Conservation (phyloP, 192 early-diverging fungal genomes). For the Phlyctochytrium arcticum region DNA sequence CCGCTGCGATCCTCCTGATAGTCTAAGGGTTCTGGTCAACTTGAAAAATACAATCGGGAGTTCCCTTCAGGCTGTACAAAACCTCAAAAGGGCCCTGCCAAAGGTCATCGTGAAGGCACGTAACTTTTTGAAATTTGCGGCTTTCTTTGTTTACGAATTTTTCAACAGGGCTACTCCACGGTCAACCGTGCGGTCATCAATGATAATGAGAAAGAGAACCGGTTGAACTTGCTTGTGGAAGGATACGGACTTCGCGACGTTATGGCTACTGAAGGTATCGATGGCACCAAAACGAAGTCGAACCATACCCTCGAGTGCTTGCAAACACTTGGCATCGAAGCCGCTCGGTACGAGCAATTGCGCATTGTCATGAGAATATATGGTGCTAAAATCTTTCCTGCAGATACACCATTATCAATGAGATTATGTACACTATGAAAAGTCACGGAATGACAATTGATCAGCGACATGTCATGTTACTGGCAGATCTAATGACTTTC, state of each 20-base stretch:
- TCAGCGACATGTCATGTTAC: conserved; percentile 90
- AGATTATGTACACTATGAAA: conserved; percentile 82
- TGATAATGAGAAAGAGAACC: conserved; percentile 52
- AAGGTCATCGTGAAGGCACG: conserved; percentile 77
- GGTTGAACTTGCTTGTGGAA: conserved; percentile 73
- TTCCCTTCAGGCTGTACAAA: conserved; percentile 69
- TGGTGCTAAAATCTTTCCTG: not conserved
- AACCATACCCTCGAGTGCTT: conserved; percentile 94
- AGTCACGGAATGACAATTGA: conserved; percentile 93
- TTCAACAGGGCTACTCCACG: conserved; percentile 65
- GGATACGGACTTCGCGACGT: conserved; percentile 90
- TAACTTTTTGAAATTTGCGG: not conserved
- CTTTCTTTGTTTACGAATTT: not conserved
- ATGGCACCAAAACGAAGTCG: conserved; percentile 46
- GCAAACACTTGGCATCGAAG: conserved; percentile 92
- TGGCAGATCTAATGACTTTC: conserved; percentile 97
- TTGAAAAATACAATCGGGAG: conserved; percentile 48
- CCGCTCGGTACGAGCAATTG: conserved; percentile 56
- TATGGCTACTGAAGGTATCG: conserved; percentile 89
- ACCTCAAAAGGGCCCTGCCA: conserved; percentile 78
- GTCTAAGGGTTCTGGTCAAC: conserved; percentile 34
- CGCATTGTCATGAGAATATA: not conserved
- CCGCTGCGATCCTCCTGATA: conserved; percentile 32
- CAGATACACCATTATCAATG: conserved; percentile 80
- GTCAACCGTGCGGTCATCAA: conserved; percentile 86